Conservation (phyloP, 2,329 filamentous ascomycete species). For the Dothistroma pini region DNA sequence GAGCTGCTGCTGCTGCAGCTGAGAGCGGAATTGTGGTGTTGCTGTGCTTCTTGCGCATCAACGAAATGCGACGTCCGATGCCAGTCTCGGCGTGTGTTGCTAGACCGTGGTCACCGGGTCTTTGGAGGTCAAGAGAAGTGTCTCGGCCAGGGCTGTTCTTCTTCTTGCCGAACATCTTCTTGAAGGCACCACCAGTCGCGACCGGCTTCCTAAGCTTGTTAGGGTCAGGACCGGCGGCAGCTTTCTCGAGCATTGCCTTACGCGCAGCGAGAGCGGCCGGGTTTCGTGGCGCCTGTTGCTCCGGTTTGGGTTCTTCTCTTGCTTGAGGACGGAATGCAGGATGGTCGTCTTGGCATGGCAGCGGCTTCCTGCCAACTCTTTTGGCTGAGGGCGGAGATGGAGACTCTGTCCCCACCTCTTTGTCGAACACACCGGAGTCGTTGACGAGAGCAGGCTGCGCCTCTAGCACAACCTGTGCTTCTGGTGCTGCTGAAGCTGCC, state of each 20-base stretch:
- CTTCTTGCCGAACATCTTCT: slow-evolving; percentile 62
- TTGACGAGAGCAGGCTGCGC: slow-evolving; percentile 6
- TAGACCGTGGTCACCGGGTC: slow-evolving; percentile 31
- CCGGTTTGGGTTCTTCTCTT: slow-evolving; percentile 15
- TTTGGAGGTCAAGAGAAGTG: slow-evolving; percentile 50
- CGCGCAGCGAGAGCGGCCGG: slow-evolving; percentile 33
- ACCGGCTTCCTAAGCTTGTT: slow-evolving; percentile 41
- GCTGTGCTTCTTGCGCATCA: slow-evolving; percentile 38
- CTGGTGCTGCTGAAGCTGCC: slow-evolving; percentile 5
- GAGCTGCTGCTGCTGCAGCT: slow-evolving; percentile 19
- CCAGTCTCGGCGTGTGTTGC: slow-evolving; percentile 28
- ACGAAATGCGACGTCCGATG: slow-evolving; percentile 40
- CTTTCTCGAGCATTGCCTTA: slow-evolving; percentile 29
- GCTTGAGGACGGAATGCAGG: slow-evolving; percentile 40
- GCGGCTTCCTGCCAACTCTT: slow-evolving; percentile 32
- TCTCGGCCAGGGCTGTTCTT: slow-evolving; percentile 51
- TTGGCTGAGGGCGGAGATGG: slow-evolving; percentile 17
- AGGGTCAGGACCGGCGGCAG: slow-evolving; percentile 34
- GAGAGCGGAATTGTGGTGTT: slow-evolving; percentile 7
- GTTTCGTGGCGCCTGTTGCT: slow-evolving; percentile 15
- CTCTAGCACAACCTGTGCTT: slow-evolving; percentile 5
- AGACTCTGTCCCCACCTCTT: slow-evolving; percentile 20
- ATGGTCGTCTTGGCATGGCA: slow-evolving; percentile 38
- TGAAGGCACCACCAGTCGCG: slow-evolving; percentile 48
- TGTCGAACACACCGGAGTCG: slow-evolving; percentile 17